These are phyloP conservation scores for Cladosporium sp. DNA, from an alignment of 2,329 filamentous ascomycete genomes.

Conservation along the genomic window DNA sequence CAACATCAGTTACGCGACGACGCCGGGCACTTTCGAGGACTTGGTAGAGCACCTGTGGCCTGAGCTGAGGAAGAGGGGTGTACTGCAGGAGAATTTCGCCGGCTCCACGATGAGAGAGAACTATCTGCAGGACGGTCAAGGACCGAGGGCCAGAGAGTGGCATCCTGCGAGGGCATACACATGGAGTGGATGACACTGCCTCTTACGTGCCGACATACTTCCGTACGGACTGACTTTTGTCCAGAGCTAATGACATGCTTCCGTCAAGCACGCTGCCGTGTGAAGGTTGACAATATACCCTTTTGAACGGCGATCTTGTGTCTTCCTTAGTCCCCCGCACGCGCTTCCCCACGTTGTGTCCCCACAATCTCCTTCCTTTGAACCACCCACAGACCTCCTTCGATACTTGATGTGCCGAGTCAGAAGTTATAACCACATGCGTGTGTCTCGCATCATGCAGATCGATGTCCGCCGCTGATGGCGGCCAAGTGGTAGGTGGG, in stretches of 20 bases:
- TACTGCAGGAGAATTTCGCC: slow-evolving; percentile 29
- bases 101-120: slow-evolving; percentile 27
- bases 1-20: slow-evolving; percentile 42
- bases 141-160: slow-evolving; percentile 22
- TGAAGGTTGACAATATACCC: no score
- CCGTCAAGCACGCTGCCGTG: neutral
- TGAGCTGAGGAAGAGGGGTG: slow-evolving; percentile 33
- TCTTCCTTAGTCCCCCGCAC: slow-evolving; percentile 10
- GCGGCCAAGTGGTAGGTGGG: neutral
- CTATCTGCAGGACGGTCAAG: slow-evolving; percentile 25
- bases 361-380: neutral
- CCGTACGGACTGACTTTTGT: slow-evolving; percentile 5
- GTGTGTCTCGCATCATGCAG: neutral
- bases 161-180: slow-evolving; percentile 22
- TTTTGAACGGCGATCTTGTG: slow-evolving; percentile 1
- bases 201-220: neutral
- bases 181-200: slow-evolving; percentile 11
- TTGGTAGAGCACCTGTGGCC: slow-evolving; percentile 35
- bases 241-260: neutral
- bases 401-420: no score
- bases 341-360: slow-evolving; percentile 2
- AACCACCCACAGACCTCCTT: neutral
- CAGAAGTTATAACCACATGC: neutral
- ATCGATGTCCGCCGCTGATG: neutral
- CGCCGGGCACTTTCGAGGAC: slow-evolving; percentile 39